Evolutionary conservation across 1,139 yeast genomes (phyloP).

Genomic region (Starmera stellimalicola): DNA sequence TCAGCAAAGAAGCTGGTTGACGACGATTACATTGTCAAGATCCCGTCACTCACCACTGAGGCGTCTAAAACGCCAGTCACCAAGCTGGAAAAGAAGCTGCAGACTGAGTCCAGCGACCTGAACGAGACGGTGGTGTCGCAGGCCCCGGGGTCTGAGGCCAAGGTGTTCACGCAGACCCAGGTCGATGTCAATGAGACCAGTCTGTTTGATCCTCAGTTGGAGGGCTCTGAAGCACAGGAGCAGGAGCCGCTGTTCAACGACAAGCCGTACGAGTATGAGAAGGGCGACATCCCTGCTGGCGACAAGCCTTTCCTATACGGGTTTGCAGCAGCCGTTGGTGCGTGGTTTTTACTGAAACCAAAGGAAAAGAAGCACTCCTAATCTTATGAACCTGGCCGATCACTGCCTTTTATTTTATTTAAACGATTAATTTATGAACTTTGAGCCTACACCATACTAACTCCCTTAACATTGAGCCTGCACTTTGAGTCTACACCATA

Average conservation of each 20-base stretch:
- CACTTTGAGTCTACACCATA: no score
- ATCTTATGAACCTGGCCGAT: no score
- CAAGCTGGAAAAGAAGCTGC: constrained; percentile 17
- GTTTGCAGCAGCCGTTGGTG: constrained; percentile 13
- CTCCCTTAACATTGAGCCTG: no score
- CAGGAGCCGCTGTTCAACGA: background rate
- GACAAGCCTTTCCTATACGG: constrained; percentile 15
- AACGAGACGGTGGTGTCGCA: constrained; percentile 15
- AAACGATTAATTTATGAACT: background rate
- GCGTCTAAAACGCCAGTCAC: constrained; percentile 42
- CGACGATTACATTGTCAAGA: constrained; percentile 43
- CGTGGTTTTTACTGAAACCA: constrained; percentile 16
- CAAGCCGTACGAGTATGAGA: constrained; percentile 14
- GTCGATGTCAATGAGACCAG: constrained; percentile 9
- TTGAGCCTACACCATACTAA: background rate
- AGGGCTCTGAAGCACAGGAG: constrained; percentile 6
- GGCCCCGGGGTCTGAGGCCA: constrained; percentile 16
- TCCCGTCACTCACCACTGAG: constrained; percentile 42
- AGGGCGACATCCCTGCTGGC: constrained; percentile 6
- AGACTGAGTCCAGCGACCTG: constrained; percentile 15
- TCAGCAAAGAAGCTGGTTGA: constrained; percentile 19
- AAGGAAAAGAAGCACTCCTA: constrained; percentile 2
- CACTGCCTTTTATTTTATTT: no score
- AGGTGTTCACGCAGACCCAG: constrained; percentile 11
- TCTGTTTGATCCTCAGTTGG: constrained; percentile 4